phyloP scores from a whole-genome alignment of 148 eudicot species.

The Heliamphora exappendiculata region DNA sequence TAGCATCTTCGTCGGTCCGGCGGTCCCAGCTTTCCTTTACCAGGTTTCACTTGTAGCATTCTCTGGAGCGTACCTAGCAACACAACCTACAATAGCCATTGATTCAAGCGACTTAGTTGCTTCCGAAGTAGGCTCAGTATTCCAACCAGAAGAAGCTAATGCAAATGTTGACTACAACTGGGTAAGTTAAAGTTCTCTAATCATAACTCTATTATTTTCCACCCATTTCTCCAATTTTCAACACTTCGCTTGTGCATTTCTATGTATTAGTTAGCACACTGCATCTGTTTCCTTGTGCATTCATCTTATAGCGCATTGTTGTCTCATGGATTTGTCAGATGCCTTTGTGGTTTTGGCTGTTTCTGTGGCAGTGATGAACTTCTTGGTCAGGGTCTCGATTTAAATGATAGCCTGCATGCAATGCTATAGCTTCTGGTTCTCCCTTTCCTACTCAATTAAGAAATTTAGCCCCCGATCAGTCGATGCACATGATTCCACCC shows the following conservation, averaged over 20 bases:
- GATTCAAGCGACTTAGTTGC: too few relatives aligned
- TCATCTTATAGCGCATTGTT: background rate
- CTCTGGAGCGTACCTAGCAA: too few relatives aligned
- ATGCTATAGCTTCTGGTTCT: constrained; percentile 75
- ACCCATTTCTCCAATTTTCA: background rate
- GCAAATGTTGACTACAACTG: constrained; percentile 67
- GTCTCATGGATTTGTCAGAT: constrained; percentile 5
- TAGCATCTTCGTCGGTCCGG: too few relatives aligned
- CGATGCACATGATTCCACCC: constrained; percentile 25
- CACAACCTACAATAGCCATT: too few relatives aligned
- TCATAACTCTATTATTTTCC: background rate
- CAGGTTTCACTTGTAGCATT: constrained; percentile 29
- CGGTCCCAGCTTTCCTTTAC: background rate
- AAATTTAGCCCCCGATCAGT: constrained; percentile 15
- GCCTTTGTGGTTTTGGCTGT: background rate
- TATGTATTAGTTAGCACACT: too few relatives aligned
- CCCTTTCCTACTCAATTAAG: constrained; percentile 45
- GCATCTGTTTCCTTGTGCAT: constrained; percentile 1
- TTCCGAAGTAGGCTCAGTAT: too few relatives aligned
- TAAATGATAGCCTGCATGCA: constrained; percentile 86
- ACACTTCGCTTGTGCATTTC: too few relatives aligned
- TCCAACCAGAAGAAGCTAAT: constrained; percentile 84
- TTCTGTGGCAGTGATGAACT: constrained; percentile 60
- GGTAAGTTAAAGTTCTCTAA: constrained; percentile 41
- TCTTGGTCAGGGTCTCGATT: constrained; percentile 74